Base-by-base conservation (phyloP, 257 asterid genomes). In the Solanum chilense region DNA sequence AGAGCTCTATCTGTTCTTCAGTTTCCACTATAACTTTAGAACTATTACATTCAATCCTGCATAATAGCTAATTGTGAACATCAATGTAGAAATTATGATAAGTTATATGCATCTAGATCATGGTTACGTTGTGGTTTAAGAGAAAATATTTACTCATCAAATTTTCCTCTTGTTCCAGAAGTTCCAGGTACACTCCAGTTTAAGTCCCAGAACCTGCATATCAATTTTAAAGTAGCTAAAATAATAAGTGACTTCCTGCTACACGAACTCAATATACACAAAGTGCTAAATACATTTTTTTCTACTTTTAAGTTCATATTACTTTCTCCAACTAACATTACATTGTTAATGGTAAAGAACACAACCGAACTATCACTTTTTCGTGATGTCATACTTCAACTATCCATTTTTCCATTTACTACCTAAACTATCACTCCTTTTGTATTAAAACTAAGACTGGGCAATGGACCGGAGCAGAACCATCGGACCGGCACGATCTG, bases 1-100 rank as follows among this genome's bases (percentile, higher is more conserved):
- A 96, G 44, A 96, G 92, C 91, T 96, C 99, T 56, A 94, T 92
- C 83, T 89, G 92, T 80, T 95, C 97, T 87, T 93, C 98, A 41
- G 66, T 90, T 80, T 95, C 87, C 25, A 89, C 92, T 52, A 90
- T 84, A 27, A 93, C 98, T 83, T 88, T 86, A 84, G 92, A 94
- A 23, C 85, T 87, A 27, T 96, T 93, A 62, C 93, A 94, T 87
- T 92, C 90, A 86, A 96, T 94, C 92, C 99, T 96, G 87, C 71
- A 85, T n/a, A 82, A 66, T 23, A 77, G 62, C 18, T 37, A 62
- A 86, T 21, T n/a, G 16, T 35, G 74, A 66, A 58, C 86, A 85
- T 21, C 29, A 12, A 68, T 71, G 4, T 56, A 39, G 37, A 82
- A 69, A 56, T 20, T 9, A 83, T 64, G 68, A 42, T 80, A 83